Evolutionary conservation across 371 early-diverging fungal genomes (phyloP).

Genomic region (Sporodiniella umbellata): DNA sequence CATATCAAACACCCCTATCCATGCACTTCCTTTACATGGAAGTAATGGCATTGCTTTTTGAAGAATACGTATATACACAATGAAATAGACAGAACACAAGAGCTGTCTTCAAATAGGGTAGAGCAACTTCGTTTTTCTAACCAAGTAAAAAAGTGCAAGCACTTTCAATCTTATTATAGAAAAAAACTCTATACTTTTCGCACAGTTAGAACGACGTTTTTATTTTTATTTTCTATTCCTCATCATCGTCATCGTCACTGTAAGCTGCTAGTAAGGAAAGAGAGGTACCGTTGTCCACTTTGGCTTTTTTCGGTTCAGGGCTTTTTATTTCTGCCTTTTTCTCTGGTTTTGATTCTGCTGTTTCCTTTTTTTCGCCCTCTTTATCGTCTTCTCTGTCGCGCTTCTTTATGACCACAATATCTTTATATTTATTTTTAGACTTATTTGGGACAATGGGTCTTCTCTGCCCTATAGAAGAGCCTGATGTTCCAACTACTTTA

Average conservation of each 20-base stretch:
- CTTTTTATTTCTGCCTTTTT: background rate
- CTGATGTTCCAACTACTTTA: background rate
- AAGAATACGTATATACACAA: too few relatives aligned
- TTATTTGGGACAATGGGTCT: background rate
- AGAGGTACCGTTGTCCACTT: background rate
- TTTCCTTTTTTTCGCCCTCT: constrained; percentile 4
- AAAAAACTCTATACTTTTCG: too few relatives aligned
- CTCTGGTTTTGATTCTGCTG: constrained; percentile 1
- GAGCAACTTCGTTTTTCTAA: too few relatives aligned
- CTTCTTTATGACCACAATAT: constrained; percentile 34
- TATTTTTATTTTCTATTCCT: constrained; percentile 9
- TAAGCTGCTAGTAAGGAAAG: constrained; percentile 28
- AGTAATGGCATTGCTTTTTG: too few relatives aligned
- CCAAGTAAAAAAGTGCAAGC: too few relatives aligned
- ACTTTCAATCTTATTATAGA: too few relatives aligned
- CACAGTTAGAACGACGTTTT: constrained; percentile 1
- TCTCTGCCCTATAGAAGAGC: background rate
- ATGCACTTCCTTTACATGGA: too few relatives aligned
- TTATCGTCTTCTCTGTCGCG: constrained; percentile 13
- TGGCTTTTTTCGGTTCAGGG: background rate
- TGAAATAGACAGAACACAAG: too few relatives aligned
- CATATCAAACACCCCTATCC: too few relatives aligned
- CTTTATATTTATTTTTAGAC: constrained; percentile 17
- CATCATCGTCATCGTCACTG: constrained; percentile 27
- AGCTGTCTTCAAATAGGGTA: too few relatives aligned